Conservation (phyloP, 148 eudicot species). For the Amaranthus hypochondriacus region DNA sequence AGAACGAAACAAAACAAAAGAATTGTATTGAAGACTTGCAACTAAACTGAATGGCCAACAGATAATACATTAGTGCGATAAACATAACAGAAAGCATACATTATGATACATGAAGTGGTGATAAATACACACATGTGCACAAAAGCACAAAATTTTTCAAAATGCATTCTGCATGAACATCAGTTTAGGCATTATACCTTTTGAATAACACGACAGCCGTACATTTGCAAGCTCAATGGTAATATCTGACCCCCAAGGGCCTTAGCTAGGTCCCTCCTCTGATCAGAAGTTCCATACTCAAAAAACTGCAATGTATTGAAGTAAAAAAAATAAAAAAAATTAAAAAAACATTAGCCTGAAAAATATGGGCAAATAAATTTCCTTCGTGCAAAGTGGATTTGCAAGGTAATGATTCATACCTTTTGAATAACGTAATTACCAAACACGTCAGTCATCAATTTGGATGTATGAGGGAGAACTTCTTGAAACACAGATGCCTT, state of each 20-base stretch:
- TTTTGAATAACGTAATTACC: slow-evolving; percentile 98
- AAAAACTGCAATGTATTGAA: slow-evolving; percentile 56
- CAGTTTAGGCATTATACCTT: slow-evolving; percentile 45
- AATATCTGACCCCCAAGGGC: slow-evolving; percentile 70
- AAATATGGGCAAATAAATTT: background rate
- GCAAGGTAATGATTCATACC: slow-evolving; percentile 36
- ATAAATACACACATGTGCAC: background rate
- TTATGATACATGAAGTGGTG: background rate
- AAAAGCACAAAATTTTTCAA: background rate
- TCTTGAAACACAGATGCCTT: slow-evolving; percentile 80
- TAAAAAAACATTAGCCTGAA: background rate
- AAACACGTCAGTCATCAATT: slow-evolving; percentile 91
- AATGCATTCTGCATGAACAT: background rate
- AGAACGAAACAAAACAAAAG: too few species aligned
- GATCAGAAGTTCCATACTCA: slow-evolving; percentile 75
- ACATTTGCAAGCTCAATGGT: slow-evolving; percentile 88
- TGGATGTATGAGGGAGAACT: slow-evolving; percentile 78
- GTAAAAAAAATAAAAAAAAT: background rate
- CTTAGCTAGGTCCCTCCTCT: slow-evolving; percentile 75
- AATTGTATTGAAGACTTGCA: too few species aligned
- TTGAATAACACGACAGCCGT: slow-evolving; percentile 97
- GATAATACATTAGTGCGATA: too few species aligned
- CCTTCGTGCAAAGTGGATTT: background rate
- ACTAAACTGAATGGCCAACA: too few species aligned
- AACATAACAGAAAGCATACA: background rate